Evolutionary conservation across 306 rosid genomes (phyloP), one percentile per base, ranked within the genome.

Genomic region (Oemleria cerasiformis): DNA sequence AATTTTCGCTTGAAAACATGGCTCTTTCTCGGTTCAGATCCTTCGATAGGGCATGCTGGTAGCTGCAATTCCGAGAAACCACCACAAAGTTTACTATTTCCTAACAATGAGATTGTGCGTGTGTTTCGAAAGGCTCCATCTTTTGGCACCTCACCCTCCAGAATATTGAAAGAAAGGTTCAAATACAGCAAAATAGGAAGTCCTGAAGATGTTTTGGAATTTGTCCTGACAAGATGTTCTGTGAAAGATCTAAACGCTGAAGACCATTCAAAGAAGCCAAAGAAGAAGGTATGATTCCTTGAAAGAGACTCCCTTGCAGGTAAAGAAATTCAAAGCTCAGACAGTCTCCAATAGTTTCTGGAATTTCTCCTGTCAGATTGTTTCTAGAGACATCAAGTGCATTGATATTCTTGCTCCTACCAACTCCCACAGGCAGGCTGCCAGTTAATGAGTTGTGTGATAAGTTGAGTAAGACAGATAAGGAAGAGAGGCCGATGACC

Each of bases 61-160:
- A 79, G 50, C 30, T 73, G 64, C 39, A 84, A 49, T 51, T 69
- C 63, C 0, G 15, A 17, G 12, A 67, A 7, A 14, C 75, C 65
- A 0, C 84, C 84, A 23, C 81, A 80, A 9, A 76, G 81, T 38
- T 76, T 62, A 1, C 21, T 0, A 62, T 80, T 80, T 62, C 75
- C 75, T 0, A 2, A 1, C 44, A 76, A 2, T 8, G 50, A 73
- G 30, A 63, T 4, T 13, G 9, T 43, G 10, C 70, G 83, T 14
- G 60, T 39, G 53, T 85, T 85, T 38, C 1, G 1, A 10, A 88
- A 85, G 7, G 66, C 75, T 13, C 88, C 89, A 40, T 64, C 5
- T 1, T 48, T 77, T 63, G 80, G 83, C 0, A 87, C 88, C 50
- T 74, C 83, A 0, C 92, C 90, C 4, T 70, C 85, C 25, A 85